Percentiles rank a stretch among this genome's conserved stretches.
phyloP scores from a whole-genome alignment of 768 basidiomycete species.

The Mycena vitilis region DNA sequence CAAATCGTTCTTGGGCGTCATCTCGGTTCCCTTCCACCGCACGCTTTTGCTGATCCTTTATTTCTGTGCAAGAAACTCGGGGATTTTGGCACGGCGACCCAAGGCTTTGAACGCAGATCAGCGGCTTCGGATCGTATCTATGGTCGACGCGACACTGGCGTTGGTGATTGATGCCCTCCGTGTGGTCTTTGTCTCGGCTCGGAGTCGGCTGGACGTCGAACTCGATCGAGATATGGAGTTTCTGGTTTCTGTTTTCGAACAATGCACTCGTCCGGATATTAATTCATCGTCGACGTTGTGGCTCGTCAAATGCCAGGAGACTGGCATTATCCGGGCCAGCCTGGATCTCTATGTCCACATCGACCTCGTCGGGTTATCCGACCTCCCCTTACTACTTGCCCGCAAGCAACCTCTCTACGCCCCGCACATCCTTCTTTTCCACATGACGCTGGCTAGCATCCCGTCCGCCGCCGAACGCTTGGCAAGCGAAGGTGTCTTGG shows the following conservation, averaged over 20 bases:
- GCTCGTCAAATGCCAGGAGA: conserved; percentile 85
- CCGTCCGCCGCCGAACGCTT: conserved; percentile 85
- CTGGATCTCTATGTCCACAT: conserved; percentile 77
- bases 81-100: conserved; percentile 59
- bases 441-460: conserved; percentile 84
- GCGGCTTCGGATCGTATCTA: conserved; percentile 66
- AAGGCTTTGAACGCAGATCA: conserved; percentile 70
- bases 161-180: conserved; percentile 77
- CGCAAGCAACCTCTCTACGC: conserved; percentile 79
- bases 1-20: conserved; percentile 74
- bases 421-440: conserved; percentile 85
- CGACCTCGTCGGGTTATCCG: conserved; percentile 77
- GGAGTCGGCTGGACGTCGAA: conserved; percentile 66
- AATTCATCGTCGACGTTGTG: conserved; percentile 78
- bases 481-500: conserved; percentile 83
- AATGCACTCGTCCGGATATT: conserved; percentile 77
- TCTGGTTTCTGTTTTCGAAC: conserved; percentile 85
- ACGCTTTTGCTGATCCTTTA: conserved; percentile 84
- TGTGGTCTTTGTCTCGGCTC: conserved; percentile 73
- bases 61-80: conserved; percentile 76
- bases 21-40: conserved; percentile 80
- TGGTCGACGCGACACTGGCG: conserved; percentile 70
- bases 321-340: conserved; percentile 80
- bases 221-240: conserved; percentile 86
- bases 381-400: conserved; percentile 69